Conservation (phyloP, 305 asterid genomes). For the Withania somnifera region DNA sequence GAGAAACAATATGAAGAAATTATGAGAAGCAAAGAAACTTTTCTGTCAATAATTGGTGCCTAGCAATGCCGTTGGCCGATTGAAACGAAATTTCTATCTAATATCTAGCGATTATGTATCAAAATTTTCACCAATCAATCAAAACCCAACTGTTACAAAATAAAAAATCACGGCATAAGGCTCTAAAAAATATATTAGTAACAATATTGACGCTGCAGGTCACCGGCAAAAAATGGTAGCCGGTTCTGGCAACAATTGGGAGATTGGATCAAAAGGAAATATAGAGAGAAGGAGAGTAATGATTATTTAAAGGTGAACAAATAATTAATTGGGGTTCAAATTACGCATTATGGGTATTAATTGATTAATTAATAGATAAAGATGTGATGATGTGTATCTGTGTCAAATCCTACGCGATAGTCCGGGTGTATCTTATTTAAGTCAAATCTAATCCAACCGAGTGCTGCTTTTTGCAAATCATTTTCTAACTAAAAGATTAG, state of each 20-base stretch:
- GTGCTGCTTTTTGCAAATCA: neutral
- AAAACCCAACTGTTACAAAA: constrained; percentile 4
- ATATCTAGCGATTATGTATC: too few relatives aligned
- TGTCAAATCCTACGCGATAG: constrained; percentile 8
- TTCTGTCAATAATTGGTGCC: neutral
- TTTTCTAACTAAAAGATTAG: too few relatives aligned
- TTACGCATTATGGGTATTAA: neutral
- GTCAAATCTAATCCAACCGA: too few relatives aligned
- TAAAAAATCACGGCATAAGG: too few relatives aligned
- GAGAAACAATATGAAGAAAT: neutral
- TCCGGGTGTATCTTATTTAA: neutral
- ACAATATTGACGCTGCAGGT: too few relatives aligned
- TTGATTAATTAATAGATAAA: neutral
- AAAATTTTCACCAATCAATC: constrained; percentile 7
- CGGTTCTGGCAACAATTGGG: constrained; percentile 3
- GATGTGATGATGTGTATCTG: neutral
- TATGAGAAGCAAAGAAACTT: neutral
- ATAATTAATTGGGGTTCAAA: neutral
- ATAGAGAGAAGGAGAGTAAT: neutral
- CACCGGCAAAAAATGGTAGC: neutral
- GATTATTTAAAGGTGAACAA: neutral
- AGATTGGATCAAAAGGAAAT: neutral
- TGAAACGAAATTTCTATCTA: too few relatives aligned
- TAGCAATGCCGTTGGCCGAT: too few relatives aligned
- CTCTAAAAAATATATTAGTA: too few relatives aligned